phyloP scores from a whole-genome alignment of 192 early-diverging fungal genomes.

The Podila verticillata region DNA sequence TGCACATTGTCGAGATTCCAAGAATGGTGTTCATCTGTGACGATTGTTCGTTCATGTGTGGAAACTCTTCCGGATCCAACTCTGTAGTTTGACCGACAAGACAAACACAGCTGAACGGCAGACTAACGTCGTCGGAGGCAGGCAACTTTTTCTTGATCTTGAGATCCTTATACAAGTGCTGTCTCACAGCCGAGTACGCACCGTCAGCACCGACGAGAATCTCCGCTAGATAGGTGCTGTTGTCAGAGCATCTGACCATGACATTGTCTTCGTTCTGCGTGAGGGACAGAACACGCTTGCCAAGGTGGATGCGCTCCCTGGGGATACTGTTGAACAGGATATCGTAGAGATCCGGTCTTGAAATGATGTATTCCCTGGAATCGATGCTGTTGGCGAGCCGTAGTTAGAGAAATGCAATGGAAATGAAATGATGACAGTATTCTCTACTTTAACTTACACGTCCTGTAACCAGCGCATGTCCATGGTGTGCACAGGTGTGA shows the following conservation, averaged over 20 bases:
- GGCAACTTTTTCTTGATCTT: neutral
- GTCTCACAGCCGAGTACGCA: constrained; percentile 17
- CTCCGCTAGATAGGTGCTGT: constrained; percentile 25
- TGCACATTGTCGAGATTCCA: too few species aligned
- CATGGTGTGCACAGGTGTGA: too few species aligned
- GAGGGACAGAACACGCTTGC: constrained; percentile 5
- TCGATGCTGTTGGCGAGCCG: too few species aligned
- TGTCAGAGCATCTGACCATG: constrained; percentile 14
- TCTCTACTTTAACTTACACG: too few species aligned
- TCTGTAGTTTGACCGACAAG: neutral
- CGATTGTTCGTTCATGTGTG: neutral
- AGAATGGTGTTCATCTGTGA: too few species aligned
- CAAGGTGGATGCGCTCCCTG: neutral
- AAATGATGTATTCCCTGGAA: neutral
- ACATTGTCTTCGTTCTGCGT: constrained; percentile 4
- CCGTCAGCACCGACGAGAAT: constrained; percentile 49
- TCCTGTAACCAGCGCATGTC: too few species aligned
- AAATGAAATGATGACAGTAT: too few species aligned
- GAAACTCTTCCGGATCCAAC: neutral
- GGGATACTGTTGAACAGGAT: neutral
- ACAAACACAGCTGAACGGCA: neutral
- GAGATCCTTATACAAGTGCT: constrained; percentile 3
- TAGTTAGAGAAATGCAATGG: too few species aligned
- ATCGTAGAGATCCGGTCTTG: neutral
- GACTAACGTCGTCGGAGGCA: neutral